phyloP scores from a whole-genome alignment of 371 early-diverging fungal species.

The Actinomucor elegans region DNA sequence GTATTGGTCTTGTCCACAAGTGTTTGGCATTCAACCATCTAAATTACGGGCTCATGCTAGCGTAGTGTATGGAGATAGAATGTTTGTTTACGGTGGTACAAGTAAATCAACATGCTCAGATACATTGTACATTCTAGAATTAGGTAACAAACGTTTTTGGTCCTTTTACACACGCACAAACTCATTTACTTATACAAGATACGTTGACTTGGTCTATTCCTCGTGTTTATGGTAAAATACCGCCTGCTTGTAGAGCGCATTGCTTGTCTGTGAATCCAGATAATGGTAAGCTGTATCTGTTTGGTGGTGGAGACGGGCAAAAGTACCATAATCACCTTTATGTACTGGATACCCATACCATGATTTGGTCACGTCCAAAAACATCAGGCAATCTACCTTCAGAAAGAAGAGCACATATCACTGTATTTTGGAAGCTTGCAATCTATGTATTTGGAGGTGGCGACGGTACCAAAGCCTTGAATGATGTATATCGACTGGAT shows the following conservation, averaged over 20 bases:
- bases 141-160: slow-evolving; percentile 46
- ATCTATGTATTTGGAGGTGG: slow-evolving; percentile 90
- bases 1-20: slow-evolving; percentile 76
- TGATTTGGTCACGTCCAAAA: slow-evolving; percentile 62
- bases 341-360: slow-evolving; percentile 60
- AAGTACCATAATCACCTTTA: slow-evolving; percentile 81
- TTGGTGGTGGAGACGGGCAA: slow-evolving; percentile 89
- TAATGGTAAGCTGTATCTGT: slow-evolving; percentile 53
- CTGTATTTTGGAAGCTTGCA: slow-evolving; percentile 59
- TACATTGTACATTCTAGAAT: slow-evolving; percentile 77
- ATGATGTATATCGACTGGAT: slow-evolving; percentile 50
- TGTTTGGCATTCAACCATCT: slow-evolving; percentile 66
- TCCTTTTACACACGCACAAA: background rate
- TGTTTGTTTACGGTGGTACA: slow-evolving; percentile 88
- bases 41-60: slow-evolving; percentile 79
- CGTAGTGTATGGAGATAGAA: slow-evolving; percentile 68
- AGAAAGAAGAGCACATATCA: slow-evolving; percentile 19
- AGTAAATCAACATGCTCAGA: slow-evolving; percentile 70
- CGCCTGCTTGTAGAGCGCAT: slow-evolving; percentile 82
- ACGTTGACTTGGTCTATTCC: slow-evolving; percentile 80
- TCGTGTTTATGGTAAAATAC: slow-evolving; percentile 64
- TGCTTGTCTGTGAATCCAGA: slow-evolving; percentile 66
- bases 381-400: slow-evolving; percentile 5
- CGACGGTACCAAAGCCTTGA: slow-evolving; percentile 75
- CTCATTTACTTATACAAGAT: no score